Conservation (phyloP, 805 yeast genomes). For the Blastobotrys attinorum region DNA sequence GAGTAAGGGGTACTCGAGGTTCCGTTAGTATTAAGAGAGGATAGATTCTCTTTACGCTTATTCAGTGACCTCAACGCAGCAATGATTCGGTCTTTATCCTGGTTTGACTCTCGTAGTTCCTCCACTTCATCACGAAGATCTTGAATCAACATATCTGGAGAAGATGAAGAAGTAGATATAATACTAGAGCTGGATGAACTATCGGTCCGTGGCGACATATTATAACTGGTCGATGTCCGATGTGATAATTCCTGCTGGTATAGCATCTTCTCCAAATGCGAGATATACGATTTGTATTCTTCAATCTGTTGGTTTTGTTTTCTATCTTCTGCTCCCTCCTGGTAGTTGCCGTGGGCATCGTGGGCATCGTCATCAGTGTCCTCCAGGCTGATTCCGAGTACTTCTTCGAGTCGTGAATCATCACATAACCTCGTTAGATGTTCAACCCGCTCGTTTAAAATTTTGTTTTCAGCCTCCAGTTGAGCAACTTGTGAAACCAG, state of each 20-base stretch:
- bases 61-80: conserved; percentile 62
- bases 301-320: conserved; percentile 24
- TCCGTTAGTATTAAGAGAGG: conserved; percentile 2
- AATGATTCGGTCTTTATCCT: conserved; percentile 73
- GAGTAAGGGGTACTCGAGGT: conserved; percentile 6
- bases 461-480: conserved; percentile 53
- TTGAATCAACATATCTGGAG: conserved; percentile 30
- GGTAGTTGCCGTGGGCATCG: conserved; percentile 18
- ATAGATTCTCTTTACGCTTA: conserved; percentile 41
- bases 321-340: conserved; percentile 15
- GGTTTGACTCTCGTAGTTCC: conserved; percentile 52
- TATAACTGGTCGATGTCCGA: conserved; percentile 1
- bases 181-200: conserved; percentile 10
- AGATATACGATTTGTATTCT: conserved; percentile 44
- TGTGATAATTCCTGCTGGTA: conserved; percentile 20
- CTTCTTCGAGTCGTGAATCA: conserved; percentile 40
- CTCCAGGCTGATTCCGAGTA: conserved; percentile 37
- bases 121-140: conserved; percentile 63
- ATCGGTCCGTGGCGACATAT: conserved; percentile 12
- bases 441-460: conserved; percentile 59
- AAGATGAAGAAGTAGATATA: conserved; percentile 7
- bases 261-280: conserved; percentile 51
- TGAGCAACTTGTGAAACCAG: conserved; percentile 33
- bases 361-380: conserved; percentile 21
- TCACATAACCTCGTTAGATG: conserved; percentile 54